These are phyloP conservation scores for Raphanus raphanistrum DNA, from an alignment of 345 rosid species.

Conservation along the genomic window DNA sequence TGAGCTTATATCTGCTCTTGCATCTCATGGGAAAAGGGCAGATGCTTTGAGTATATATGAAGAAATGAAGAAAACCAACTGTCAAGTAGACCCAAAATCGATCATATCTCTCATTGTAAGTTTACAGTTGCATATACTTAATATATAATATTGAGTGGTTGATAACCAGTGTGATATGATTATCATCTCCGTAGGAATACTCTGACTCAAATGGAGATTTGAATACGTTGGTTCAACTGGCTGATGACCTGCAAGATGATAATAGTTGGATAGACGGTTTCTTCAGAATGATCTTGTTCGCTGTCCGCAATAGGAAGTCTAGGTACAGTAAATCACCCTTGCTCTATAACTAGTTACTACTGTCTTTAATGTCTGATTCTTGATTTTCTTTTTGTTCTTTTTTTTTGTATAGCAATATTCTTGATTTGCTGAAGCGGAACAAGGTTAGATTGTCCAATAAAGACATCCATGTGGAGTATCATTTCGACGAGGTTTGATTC, in stretches of 20 bases:
- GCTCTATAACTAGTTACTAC: neutral
- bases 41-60: constrained; percentile 69
- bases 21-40: constrained; percentile 53
- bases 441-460: constrained; percentile 40
- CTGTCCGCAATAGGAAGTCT: constrained; percentile 52
- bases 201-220: constrained; percentile 49
- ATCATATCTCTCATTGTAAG: constrained; percentile 72
- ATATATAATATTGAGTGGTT: neutral
- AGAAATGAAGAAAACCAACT: constrained; percentile 61
- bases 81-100: constrained; percentile 60
- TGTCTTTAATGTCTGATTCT: constrained; percentile 13
- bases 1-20: constrained; percentile 48
- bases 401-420: constrained; percentile 44
- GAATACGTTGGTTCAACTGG: constrained; percentile 50
- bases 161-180: neutral
- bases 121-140: constrained; percentile 7
- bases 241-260: constrained; percentile 56
- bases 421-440: constrained; percentile 67
- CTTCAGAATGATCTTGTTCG: constrained; percentile 54
- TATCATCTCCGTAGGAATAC: constrained; percentile 47
- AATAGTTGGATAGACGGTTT: constrained; percentile 66
- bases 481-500: constrained; percentile 66
- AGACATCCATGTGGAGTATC: constrained; percentile 51
- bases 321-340: constrained; percentile 41
- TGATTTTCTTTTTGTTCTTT: constrained; percentile 22